Evolutionary conservation across 192 early-diverging fungal species (phyloP).

Genomic region (Entophlyctis luteolus): DNA sequence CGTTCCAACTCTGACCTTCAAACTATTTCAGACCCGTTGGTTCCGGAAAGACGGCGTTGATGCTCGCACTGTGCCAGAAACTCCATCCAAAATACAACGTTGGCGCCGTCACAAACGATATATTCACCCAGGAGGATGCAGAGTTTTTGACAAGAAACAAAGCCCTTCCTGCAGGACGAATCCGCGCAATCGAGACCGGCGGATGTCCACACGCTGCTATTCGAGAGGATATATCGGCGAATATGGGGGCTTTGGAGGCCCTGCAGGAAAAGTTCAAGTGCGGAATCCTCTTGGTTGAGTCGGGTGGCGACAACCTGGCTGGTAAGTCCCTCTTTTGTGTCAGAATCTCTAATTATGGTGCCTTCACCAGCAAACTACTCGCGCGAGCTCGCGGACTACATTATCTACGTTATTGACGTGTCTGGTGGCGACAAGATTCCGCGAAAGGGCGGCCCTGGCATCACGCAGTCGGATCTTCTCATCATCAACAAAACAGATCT

Average conservation of each 20-base stretch:
- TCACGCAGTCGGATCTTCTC: slow-evolving; percentile 90
- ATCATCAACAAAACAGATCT: slow-evolving; percentile 97
- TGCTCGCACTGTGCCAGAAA: slow-evolving; percentile 82
- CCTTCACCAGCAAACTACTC: slow-evolving; percentile 55
- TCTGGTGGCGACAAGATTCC: slow-evolving; percentile 97
- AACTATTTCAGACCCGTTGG: slow-evolving; percentile 72
- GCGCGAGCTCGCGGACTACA: slow-evolving; percentile 76
- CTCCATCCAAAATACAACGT: slow-evolving; percentile 79
- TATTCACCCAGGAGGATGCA: slow-evolving; percentile 94
- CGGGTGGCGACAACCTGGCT: slow-evolving; percentile 91
- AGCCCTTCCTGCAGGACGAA: slow-evolving; percentile 82
- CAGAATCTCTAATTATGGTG: no score
- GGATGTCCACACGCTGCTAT: slow-evolving; percentile 95
- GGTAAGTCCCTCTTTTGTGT: slow-evolving; percentile 27
- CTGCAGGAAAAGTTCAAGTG: slow-evolving; percentile 82
- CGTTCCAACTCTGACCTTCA: neutral
- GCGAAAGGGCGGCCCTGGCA: slow-evolving; percentile 96
- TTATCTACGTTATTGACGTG: slow-evolving; percentile 97
- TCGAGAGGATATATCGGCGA: slow-evolving; percentile 93
- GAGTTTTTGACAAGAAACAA: slow-evolving; percentile 89
- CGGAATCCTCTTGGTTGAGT: slow-evolving; percentile 84
- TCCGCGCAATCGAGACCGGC: slow-evolving; percentile 91
- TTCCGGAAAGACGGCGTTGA: slow-evolving; percentile 88
- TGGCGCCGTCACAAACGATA: slow-evolving; percentile 87
- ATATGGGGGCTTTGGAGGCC: slow-evolving; percentile 81